Conservation (phyloP, 148 eudicot genomes). For the Fagopyrum tataricum region DNA sequence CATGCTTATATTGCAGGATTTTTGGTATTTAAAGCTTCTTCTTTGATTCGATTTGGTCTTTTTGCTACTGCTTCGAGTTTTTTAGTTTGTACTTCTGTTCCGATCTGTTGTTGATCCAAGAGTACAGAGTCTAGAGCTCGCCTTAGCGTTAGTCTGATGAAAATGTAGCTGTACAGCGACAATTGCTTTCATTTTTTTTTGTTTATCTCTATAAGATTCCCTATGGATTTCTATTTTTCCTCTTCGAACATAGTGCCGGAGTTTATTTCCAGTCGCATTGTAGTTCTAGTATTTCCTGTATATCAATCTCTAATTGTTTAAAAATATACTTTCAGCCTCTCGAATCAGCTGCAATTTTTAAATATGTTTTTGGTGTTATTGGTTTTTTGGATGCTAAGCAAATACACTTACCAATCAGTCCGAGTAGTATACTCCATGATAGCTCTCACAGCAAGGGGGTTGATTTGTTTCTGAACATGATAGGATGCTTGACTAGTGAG, state of each 20-base stretch:
- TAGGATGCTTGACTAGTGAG: background rate
- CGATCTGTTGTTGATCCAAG: conserved; percentile 28
- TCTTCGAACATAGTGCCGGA: background rate
- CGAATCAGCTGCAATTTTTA: conserved; percentile 5
- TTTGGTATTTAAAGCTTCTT: conserved; percentile 3
- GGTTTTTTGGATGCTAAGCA: background rate
- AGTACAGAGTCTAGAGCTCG: background rate
- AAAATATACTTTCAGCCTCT: background rate
- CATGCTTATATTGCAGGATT: conserved; percentile 12
- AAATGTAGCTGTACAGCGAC: conserved; percentile 15
- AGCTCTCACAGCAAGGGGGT: conserved; percentile 6
- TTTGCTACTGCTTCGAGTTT: conserved; percentile 16
- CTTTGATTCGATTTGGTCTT: conserved; percentile 4
- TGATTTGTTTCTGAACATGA: background rate
- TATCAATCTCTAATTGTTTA: background rate
- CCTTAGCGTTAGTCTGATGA: conserved; percentile 12
- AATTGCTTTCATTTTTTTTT: background rate
- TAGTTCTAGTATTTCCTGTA: background rate
- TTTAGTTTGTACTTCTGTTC: conserved; percentile 8
- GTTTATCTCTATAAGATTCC: background rate
- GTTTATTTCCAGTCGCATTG: background rate
- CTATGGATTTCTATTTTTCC: background rate
- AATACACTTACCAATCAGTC: background rate
- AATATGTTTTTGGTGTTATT: background rate
- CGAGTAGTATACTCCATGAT: background rate